These are phyloP conservation scores for Cladorrhinum sp. DNA, from an alignment of 2,329 filamentous ascomycete species.

Conservation along the genomic window DNA sequence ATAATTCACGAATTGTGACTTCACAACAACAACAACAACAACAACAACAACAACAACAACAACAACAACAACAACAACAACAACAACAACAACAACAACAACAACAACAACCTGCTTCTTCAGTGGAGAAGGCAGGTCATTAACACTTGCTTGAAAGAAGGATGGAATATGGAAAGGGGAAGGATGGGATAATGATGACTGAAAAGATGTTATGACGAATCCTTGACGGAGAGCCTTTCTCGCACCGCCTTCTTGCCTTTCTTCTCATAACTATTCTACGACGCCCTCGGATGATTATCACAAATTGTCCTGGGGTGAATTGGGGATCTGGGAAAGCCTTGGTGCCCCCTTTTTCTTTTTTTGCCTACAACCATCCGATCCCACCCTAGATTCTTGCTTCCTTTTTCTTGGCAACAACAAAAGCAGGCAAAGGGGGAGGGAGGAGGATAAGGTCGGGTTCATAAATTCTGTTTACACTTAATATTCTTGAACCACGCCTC, in stretches of 20 bases:
- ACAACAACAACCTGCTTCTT: neutral
- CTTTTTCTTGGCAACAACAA: neutral
- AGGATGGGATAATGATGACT: conserved; percentile 16
- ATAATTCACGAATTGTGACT: neutral
- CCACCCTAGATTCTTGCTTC: neutral
- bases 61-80: too few species aligned
- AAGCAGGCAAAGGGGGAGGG: neutral
- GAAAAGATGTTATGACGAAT: conserved; percentile 24
- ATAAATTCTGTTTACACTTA: neutral
- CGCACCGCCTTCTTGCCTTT: neutral
- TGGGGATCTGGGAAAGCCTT: neutral
- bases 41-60: too few species aligned
- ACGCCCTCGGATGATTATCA: neutral
- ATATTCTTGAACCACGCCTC: neutral
- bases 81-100: too few species aligned
- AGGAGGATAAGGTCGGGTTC: neutral
- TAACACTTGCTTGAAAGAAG: neutral
- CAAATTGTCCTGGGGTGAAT: neutral
- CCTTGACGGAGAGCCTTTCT: conserved; percentile 3
- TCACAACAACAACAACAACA: conserved; percentile 1
- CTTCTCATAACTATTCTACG: neutral
- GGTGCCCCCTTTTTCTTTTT: neutral
- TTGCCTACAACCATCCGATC: neutral
- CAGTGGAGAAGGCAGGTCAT: neutral
- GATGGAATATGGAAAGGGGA: neutral